Evolutionary conservation across 2,329 filamentous ascomycete species (phyloP), one percentile per base, ranked within the genome.

Genomic region (Neopestalotiopsis rosae): DNA sequence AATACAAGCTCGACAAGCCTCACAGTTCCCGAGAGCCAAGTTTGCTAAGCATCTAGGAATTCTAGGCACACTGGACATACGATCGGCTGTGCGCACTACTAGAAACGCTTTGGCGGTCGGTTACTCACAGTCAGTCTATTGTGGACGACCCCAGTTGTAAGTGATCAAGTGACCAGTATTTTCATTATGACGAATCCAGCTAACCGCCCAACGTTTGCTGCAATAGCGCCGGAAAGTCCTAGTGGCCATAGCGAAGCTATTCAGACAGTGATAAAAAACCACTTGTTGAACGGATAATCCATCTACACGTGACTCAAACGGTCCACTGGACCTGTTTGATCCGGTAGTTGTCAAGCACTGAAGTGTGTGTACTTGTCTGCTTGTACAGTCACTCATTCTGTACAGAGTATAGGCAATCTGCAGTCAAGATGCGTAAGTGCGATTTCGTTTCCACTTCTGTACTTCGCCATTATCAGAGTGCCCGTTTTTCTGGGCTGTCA

Each of bases 401-500:
- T 24, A 13, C 20, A 56, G 49, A 56, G 34, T 38, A 38, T 38
- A 38, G 34, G 34, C 34, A 9, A 56, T 56, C 49, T 56, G 49
- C 49, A 59, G 9, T 17, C 45, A 52, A 30, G 30, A 59, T 59
- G 57, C 57, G 57, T 59, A 34, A 59, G 57, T 59, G 20, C 24
- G 24, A 59, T 59, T 24, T 30, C 45, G 30, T 59, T 59, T 34
- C 57, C 57, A 59, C 57, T 30, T 28, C 57, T 59, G 24, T 59
- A 24, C 57, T 59, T 59, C 24, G 57, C 57, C 57, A 34, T 59
- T 24, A 59, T 14, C 57, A 30, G 20, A 7, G 45, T 24, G 45
- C 45, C 45, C 45, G n/a, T 14, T 52, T 52, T 52, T 52, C n/a
- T n/a, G 45, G 45, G 45, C 45, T n/a, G 45, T 52, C 45, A n/a